Evolutionary conservation across 306 rosid genomes (phyloP).

Genomic region (Prunus persica): DNA sequence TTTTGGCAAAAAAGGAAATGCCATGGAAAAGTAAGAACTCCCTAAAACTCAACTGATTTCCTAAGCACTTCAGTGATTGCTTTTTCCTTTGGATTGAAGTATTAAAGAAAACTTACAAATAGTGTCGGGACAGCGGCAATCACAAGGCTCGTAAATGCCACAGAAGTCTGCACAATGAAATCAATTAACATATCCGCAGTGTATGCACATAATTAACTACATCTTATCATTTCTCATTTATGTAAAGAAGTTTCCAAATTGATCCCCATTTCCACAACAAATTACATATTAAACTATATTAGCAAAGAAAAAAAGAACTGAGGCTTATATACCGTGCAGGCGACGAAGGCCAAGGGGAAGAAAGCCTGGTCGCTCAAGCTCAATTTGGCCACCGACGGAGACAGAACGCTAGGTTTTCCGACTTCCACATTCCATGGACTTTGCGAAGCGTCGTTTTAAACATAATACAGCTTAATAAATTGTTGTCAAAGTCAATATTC

Average conservation of each 20-base stretch:
- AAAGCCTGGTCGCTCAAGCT: too few relatives aligned
- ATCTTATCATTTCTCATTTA: not conserved
- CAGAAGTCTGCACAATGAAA: conserved; percentile 62
- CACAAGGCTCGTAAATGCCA: conserved; percentile 85
- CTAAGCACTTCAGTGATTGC: not conserved
- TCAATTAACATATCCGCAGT: conserved; percentile 5
- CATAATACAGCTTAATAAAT: not conserved
- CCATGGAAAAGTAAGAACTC: not conserved
- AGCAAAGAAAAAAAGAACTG: too few relatives aligned
- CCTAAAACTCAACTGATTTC: not conserved
- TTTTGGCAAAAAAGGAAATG: not conserved
- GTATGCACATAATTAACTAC: not conserved
- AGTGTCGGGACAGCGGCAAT: conserved; percentile 78
- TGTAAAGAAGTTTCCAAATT: too few relatives aligned
- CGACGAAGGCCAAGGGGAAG: too few relatives aligned
- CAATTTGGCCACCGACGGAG: too few relatives aligned
- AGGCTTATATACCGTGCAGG: too few relatives aligned
- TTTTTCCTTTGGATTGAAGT: not conserved
- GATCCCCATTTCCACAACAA: too few relatives aligned
- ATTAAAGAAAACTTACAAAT: conserved; percentile 49
- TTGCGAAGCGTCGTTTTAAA: too few relatives aligned
- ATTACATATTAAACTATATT: too few relatives aligned
- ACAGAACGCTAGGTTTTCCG: too few relatives aligned
- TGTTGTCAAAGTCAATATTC: not conserved
- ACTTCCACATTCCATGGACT: too few relatives aligned